Percentiles rank a stretch among this genome's conserved stretches.
Conservation (phyloP, 2,329 filamentous ascomycete genomes). For the Atkinsonella texensis region DNA sequence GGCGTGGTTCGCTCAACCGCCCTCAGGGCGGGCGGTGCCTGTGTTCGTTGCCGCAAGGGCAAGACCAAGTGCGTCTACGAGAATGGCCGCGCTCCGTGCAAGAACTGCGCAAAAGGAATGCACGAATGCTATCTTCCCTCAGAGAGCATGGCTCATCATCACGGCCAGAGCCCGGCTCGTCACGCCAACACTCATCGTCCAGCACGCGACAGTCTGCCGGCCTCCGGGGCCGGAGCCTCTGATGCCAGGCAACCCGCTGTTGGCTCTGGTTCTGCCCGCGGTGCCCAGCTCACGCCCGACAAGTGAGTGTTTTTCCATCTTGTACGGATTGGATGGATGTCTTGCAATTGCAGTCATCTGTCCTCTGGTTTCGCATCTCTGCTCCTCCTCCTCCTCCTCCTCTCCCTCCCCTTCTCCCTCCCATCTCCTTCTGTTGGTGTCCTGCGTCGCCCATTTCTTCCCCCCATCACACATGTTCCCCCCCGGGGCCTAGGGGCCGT, state of each 20-base stretch:
- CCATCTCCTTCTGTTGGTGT: background rate
- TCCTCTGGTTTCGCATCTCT: slow-evolving; percentile 5
- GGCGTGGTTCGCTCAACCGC: slow-evolving; percentile 43
- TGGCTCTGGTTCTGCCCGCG: slow-evolving; percentile 33
- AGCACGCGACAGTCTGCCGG: slow-evolving; percentile 41
- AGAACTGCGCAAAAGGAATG: slow-evolving; percentile 52
- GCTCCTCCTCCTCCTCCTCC: background rate
- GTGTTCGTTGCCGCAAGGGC: slow-evolving; percentile 51
- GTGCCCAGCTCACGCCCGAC: slow-evolving; percentile 34
- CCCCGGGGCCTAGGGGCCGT: slow-evolving; percentile 1
- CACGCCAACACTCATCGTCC: slow-evolving; percentile 34
- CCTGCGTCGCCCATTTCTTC: background rate
- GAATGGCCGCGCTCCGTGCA: slow-evolving; percentile 48
- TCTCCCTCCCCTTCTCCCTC: background rate
- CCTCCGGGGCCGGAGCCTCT: slow-evolving; percentile 35
- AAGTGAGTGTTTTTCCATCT: slow-evolving; percentile 35
- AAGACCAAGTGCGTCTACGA: slow-evolving; percentile 55
- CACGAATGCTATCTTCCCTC: slow-evolving; percentile 52
- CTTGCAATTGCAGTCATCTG: background rate
- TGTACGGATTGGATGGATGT: background rate
- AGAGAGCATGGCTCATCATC: slow-evolving; percentile 46
- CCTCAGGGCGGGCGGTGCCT: slow-evolving; percentile 48
- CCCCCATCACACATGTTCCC: too few species aligned
- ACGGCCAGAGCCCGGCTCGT: slow-evolving; percentile 45
- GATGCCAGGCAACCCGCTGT: slow-evolving; percentile 31